Evolutionary conservation across 2,329 filamentous ascomycete genomes (phyloP).

Genomic region (Lithohypha guttulata): DNA sequence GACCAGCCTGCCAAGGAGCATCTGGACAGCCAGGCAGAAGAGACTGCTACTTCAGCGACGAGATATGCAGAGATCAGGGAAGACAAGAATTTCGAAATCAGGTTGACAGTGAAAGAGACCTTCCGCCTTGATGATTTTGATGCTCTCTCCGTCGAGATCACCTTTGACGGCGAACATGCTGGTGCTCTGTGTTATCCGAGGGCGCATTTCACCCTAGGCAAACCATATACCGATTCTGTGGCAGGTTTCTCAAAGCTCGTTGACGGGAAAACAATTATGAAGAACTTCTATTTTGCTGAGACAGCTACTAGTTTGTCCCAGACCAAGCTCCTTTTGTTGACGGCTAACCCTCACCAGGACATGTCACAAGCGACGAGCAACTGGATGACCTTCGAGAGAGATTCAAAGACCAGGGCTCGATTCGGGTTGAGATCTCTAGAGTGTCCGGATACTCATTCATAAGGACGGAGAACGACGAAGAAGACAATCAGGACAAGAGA

Average conservation of each 20-base stretch:
- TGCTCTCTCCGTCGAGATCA: conserved; percentile 1
- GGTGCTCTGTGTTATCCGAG: not conserved
- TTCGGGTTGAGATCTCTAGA: not conserved
- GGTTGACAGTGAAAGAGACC: not conserved
- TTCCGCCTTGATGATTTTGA: not conserved
- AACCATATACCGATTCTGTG: not conserved
- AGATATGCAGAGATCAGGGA: not conserved
- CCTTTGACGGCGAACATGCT: not conserved
- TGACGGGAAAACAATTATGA: not conserved
- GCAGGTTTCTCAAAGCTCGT: not conserved
- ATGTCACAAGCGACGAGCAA: not conserved
- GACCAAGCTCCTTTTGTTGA: not conserved
- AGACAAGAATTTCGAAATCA: not conserved
- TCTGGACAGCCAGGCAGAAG: not conserved
- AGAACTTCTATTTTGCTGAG: not conserved
- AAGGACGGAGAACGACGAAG: no score
- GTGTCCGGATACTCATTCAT: not conserved
- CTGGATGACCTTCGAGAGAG: not conserved
- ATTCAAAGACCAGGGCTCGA: not conserved
- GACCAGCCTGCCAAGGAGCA: not conserved
- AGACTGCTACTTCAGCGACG: not conserved
- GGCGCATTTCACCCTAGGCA: not conserved
- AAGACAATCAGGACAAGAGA: not conserved
- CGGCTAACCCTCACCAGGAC: not conserved
- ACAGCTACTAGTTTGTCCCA: not conserved